phyloP scores from a whole-genome alignment of 495 filamentous ascomycete species.

The Physcia stellaris region DNA sequence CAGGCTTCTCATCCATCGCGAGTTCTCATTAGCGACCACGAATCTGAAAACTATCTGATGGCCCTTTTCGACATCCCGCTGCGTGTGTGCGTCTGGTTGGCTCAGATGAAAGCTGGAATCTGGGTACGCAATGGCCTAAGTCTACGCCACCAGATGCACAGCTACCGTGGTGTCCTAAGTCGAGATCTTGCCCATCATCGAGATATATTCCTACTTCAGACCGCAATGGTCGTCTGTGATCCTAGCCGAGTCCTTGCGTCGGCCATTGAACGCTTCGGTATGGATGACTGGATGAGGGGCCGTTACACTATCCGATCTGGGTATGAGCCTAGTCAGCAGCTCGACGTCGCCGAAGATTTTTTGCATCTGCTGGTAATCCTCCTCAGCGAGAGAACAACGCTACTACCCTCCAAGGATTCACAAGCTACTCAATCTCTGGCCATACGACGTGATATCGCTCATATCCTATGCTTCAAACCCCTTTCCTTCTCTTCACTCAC shows the following conservation, averaged over 20 bases:
- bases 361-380: conserved; percentile 84
- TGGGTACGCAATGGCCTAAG: conserved; percentile 98
- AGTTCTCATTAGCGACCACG: conserved; percentile 23
- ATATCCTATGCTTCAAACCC: conserved; percentile 91
- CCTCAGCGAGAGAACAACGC: conserved; percentile 71
- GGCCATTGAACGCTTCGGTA: conserved; percentile 80
- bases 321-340: conserved; percentile 69
- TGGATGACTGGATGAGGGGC: conserved; percentile 80
- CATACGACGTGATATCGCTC: conserved; percentile 78
- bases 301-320: conserved; percentile 53
- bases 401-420: conserved; percentile 59
- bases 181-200: conserved; percentile 86
- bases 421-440: conserved; percentile 49
- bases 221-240: conserved; percentile 74
- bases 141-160: conserved; percentile 83
- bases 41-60: conserved; percentile 63
- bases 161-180: conserved; percentile 75
- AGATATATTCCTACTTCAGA: conserved; percentile 89
- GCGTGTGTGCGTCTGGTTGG: conserved; percentile 86
- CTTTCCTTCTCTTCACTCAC: conserved; percentile 85
- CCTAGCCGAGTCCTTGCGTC: conserved; percentile 75
- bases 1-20: conserved; percentile 40
- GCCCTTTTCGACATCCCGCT: conserved; percentile 87
- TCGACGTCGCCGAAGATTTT: conserved; percentile 93
- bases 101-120: conserved; percentile 95